Evolutionary conservation across 2,329 filamentous ascomycete genomes (phyloP).

Genomic region (Chaetomium olivaceum): DNA sequence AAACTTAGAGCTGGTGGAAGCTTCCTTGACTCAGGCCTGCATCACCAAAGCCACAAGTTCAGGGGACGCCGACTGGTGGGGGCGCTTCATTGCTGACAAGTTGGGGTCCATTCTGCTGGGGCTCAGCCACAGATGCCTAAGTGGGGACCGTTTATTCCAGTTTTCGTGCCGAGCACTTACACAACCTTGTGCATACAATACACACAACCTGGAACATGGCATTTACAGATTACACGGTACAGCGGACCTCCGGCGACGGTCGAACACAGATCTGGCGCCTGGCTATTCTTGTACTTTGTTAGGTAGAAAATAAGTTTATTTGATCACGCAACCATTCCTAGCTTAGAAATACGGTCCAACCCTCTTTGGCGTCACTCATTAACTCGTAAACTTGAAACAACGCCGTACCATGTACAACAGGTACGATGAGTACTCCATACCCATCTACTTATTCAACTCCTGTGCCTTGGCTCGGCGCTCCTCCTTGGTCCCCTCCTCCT

Average conservation of each 20-base stretch:
- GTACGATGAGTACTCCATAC: not conserved
- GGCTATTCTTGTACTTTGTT: too few relatives aligned
- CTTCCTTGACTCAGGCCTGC: conserved; percentile 14
- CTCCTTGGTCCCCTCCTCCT: conserved; percentile 65
- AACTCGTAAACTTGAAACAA: not conserved
- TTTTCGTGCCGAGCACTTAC: not conserved
- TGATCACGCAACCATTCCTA: not conserved
- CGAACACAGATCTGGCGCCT: not conserved
- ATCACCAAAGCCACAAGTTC: conserved; percentile 1
- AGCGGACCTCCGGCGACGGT: not conserved
- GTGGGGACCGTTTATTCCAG: not conserved
- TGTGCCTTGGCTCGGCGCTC: conserved; percentile 66
- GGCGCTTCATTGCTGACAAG: not conserved
- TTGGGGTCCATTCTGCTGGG: not conserved
- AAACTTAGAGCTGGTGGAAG: not conserved
- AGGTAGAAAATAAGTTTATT: not conserved
- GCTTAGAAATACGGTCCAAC: not conserved
- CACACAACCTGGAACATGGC: too few relatives aligned
- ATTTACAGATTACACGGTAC: not conserved
- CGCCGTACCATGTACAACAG: not conserved
- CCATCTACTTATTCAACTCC: conserved; percentile 60
- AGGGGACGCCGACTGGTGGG: conserved; percentile 1
- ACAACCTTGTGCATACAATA: too few relatives aligned
- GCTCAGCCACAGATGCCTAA: conserved; percentile 2
- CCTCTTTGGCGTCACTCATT: not conserved